These are phyloP conservation scores for Metahyphopichia silvanorum DNA, from an alignment of 805 yeast species.

Conservation along the genomic window DNA sequence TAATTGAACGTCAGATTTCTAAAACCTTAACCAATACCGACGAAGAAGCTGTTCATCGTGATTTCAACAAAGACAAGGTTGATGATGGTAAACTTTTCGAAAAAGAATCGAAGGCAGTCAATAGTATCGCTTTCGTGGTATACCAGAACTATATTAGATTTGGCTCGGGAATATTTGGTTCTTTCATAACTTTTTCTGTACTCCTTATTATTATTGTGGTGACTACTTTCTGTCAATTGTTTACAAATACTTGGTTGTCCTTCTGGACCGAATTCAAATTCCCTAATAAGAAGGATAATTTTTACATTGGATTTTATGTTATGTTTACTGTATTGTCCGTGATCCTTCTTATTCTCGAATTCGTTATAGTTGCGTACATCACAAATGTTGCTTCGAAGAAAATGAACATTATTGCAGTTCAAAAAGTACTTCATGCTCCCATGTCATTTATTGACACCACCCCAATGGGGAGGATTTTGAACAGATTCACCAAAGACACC, in stretches of 20 bases:
- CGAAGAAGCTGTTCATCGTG: conserved; percentile 32
- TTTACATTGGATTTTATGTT: conserved; percentile 74
- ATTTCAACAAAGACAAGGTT: conserved; percentile 20
- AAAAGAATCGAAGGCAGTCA: conserved; percentile 59
- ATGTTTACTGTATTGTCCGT: conserved; percentile 53
- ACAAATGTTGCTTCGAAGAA: conserved; percentile 51
- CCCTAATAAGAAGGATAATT: conserved; percentile 40
- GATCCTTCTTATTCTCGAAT: conserved; percentile 39
- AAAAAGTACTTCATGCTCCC: conserved; percentile 66
- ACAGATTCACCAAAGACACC: conserved; percentile 84
- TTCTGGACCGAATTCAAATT: conserved; percentile 72
- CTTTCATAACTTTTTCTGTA: conserved; percentile 23
- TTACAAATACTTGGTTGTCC: conserved; percentile 76
- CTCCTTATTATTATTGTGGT: conserved; percentile 18
- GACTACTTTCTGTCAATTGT: conserved; percentile 48
- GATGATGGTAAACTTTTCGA: conserved; percentile 25
- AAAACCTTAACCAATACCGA: conserved; percentile 13
- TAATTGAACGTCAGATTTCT: conserved; percentile 8
- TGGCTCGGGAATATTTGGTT: conserved; percentile 59
- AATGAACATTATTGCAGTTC: conserved; percentile 62
- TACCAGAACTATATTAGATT: conserved; percentile 49
- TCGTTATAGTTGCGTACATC: conserved; percentile 45
- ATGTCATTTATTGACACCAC: conserved; percentile 83
- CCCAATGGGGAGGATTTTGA: conserved; percentile 83
- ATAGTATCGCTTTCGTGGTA: conserved; percentile 47